These are phyloP conservation scores for Ceriops tagal DNA, from an alignment of 345 rosid genomes.

Conservation along the genomic window DNA sequence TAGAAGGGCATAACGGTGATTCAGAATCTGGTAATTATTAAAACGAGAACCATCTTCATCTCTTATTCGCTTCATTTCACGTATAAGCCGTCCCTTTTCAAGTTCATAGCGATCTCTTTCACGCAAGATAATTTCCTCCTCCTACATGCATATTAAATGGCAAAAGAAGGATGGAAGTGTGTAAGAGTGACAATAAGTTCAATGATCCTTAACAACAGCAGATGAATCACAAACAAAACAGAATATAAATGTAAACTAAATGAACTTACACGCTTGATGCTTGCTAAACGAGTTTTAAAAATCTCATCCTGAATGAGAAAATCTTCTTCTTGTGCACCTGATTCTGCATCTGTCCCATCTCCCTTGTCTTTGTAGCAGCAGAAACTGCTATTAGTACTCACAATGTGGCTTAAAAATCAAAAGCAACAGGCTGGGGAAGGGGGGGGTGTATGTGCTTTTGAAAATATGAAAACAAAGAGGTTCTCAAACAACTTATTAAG, in stretches of 20 bases:
- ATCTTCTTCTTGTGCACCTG: conserved; percentile 84
- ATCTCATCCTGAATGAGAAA: conserved; percentile 84
- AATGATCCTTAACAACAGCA: not conserved
- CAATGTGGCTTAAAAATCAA: conserved; percentile 2
- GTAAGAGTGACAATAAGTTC: not conserved
- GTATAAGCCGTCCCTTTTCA: conserved; percentile 93
- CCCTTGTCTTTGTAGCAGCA: conserved; percentile 68
- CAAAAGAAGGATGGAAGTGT: not conserved
- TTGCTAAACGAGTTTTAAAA: conserved; percentile 83
- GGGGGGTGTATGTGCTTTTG: no score
- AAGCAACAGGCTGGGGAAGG: not conserved
- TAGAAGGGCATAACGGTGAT: conserved; percentile 78
- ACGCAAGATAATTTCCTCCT: conserved; percentile 82
- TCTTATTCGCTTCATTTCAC: conserved; percentile 95
- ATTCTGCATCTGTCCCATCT: conserved; percentile 69
- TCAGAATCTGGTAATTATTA: conserved; percentile 90
- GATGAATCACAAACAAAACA: conserved; percentile 2
- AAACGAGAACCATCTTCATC: conserved; percentile 99
- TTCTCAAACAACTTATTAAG: not conserved
- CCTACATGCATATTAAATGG: conserved; percentile 45
- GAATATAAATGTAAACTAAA: conserved; percentile 15
- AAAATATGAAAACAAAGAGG: not conserved
- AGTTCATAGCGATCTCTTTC: conserved; percentile 97
- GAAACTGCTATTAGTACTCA: conserved; percentile 19
- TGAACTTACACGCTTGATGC: conserved; percentile 88